These are phyloP conservation scores for Trichomonas gallinae DNA, from an alignment of 208 protist genomes.

Conservation along the genomic window DNA sequence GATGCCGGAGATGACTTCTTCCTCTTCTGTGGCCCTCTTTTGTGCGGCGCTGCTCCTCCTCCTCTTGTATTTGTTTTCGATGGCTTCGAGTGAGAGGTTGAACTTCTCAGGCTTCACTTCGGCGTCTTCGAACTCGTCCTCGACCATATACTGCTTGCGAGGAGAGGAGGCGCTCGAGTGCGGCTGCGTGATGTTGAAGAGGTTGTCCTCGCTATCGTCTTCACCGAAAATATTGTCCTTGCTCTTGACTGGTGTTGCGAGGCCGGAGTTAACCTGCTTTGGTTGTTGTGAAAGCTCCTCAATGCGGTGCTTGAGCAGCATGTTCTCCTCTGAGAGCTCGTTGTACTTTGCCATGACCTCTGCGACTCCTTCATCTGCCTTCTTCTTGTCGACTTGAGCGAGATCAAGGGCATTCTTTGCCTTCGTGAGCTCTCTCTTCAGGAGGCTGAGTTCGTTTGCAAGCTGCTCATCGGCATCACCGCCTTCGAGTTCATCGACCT, in stretches of 20 bases:
- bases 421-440: neutral
- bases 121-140: neutral
- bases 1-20: neutral
- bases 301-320: neutral
- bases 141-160: neutral
- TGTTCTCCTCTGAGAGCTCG: neutral
- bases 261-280: neutral
- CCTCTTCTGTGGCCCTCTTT: neutral
- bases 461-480: neutral
- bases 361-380: neutral
- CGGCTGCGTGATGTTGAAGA: neutral
- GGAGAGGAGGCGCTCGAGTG: neutral
- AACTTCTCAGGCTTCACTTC: neutral
- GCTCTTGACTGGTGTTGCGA: neutral
- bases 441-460: neutral
- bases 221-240: neutral
- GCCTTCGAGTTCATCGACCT: neutral
- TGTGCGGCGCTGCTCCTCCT: neutral
- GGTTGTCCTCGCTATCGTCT: neutral
- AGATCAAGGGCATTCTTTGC: neutral
- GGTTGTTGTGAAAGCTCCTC: neutral
- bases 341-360: neutral
- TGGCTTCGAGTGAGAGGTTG: neutral
- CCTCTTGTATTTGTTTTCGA: neutral
- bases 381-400: neutral